These are phyloP conservation scores for Selenicereus undatus DNA, from an alignment of 148 eudicot species.

Conservation along the genomic window DNA sequence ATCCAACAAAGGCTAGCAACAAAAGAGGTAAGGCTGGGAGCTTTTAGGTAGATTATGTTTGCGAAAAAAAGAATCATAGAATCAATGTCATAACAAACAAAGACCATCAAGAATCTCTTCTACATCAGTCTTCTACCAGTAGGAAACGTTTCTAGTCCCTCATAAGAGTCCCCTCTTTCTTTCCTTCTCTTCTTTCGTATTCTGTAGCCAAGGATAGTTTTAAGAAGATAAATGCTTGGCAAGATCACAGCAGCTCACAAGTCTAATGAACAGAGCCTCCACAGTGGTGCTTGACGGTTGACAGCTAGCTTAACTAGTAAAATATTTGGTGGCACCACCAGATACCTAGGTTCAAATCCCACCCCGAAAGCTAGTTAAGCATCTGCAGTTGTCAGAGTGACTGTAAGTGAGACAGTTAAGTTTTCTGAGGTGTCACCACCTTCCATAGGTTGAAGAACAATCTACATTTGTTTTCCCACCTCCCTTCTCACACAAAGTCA, in stretches of 20 bases:
- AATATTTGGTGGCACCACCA: neutral
- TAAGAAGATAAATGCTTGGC: neutral
- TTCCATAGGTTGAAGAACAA: neutral
- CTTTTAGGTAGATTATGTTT: too few relatives aligned
- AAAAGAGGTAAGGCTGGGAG: neutral
- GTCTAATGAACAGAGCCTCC: neutral
- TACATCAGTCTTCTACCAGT: too few relatives aligned
- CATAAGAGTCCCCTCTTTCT: too few relatives aligned
- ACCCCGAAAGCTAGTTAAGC: too few relatives aligned
- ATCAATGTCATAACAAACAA: too few relatives aligned
- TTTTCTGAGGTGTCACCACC: neutral
- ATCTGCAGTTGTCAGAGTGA: too few relatives aligned
- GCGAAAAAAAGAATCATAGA: too few relatives aligned
- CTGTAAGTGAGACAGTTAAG: neutral
- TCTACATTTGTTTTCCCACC: neutral
- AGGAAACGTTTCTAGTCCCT: too few relatives aligned
- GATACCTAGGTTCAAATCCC: too few relatives aligned
- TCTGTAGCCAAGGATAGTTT: too few relatives aligned
- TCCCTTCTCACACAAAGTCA: neutral
- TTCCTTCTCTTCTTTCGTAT: too few relatives aligned
- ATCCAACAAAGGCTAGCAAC: neutral
- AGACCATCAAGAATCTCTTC: too few relatives aligned
- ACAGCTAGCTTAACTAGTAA: neutral
- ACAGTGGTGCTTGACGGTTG: neutral
- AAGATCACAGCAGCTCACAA: neutral